Base-by-base conservation (phyloP, 176 grass and related monocot species). In the Musa acuminata region DNA sequence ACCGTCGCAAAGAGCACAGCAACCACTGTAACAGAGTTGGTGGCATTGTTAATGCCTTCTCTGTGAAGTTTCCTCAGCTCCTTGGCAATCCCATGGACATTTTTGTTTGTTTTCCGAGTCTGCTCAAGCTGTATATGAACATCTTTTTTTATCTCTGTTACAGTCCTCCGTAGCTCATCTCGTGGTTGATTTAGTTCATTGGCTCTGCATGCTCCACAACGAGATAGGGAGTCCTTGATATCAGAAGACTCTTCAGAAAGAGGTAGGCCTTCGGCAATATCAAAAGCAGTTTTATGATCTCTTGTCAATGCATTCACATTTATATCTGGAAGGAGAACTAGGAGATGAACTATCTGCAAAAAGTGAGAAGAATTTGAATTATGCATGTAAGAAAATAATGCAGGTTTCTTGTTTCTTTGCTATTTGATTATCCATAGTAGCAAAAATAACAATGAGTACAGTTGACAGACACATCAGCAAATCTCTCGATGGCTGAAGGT, bases 51-150 rank as follows among this genome's bases (percentile, higher is more conserved):
- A 27, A 75, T 75, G 13, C 53, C 72, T 58, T 59, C 54, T 13
- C 72, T 60, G 35, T 75, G 72, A n/a, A 75, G 72, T 59, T 59
- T 75, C 13, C 72, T 75, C 27, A 75, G 54, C 54, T 60, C 54
- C 26, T 75, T 75, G 3, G 53, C 53, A 35, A 75, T 75, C 53
- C 72, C 72, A 75, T 75, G 24, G 24, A 75, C 72, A 75, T 75
- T 75, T 75, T 75, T 75, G 54, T 75, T 75, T 59, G 72, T 75
- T 59, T 75, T 75, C 54, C 72, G 58, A 57, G 72, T 75, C n/a
- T 75, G 72, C 72, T 75, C 72, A 35, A 75, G 53, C 26, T 75
- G 72, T n/a, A 58, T 75, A 35, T 75, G 72, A 48, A 75, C 72
- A 75, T 59, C 72, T 11, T 75, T 75, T 58, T 75, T 75, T 13